Base-by-base conservation (phyloP, 306 rosid genomes). In the Lablab purpureus region DNA sequence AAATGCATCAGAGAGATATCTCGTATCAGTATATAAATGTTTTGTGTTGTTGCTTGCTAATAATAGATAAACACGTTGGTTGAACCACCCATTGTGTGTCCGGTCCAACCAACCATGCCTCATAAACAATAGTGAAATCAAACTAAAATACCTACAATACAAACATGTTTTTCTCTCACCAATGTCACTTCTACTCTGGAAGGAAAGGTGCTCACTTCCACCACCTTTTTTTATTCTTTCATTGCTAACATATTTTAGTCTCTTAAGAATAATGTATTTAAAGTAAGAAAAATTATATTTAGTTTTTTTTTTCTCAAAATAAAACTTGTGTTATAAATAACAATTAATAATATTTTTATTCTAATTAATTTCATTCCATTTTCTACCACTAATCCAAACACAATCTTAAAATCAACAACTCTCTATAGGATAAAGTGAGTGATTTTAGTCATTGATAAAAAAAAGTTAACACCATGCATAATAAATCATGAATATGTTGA, bases 1-100 rank as follows among this genome's bases (percentile, higher is more conserved):
- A 7, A 0, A 21, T 32, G 81, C 66, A 73, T 40, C 19, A 21
- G 46, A 77, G 37, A 43, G 54, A 73, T 40, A 36, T 17, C 15
- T 1, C 10, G 71, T 9, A 40, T 52, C 17, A 67, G 74, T 52
- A 73, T 34, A 28, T 55, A 54, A 37, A 78, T 56, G 71, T 63
- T 52, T 54, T 46, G 9, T 66, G 28, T 43, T 46, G 21, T 9
- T 34, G 15, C 2, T 30, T 45, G 23, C 83, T 83, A 83, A 78
- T 55, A 12, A 65, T 78, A 78, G 83, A 13, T 43, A 71, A 55
- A 22, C 47, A 34, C 49, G 15, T 12, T 43, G 43, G 18, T 60
- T 67, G 22, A 69, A 60, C 37, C 27, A 18, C n/a, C 25, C 14
- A 41, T 10, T 36, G 22, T 49, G 43, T 75, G 72, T 73, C 59